Evolutionary conservation across 129 eudicot species (phyloP).

Genomic region (Flaveria brownii): DNA sequence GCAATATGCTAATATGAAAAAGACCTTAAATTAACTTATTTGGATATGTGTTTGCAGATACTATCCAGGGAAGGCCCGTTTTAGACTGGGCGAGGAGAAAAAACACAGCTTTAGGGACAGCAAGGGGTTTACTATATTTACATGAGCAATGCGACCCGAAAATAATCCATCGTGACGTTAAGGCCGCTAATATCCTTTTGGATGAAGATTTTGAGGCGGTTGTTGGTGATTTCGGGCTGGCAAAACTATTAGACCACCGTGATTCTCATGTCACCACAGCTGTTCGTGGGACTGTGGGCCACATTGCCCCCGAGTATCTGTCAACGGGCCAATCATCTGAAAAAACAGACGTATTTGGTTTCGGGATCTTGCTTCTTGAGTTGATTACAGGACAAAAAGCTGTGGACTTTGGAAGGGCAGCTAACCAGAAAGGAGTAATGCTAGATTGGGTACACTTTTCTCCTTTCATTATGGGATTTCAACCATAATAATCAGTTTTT

Average conservation of each 20-base stretch:
- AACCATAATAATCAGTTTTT: neutral
- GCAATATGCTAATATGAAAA: neutral
- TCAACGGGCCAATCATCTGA: slow-evolving; percentile 95
- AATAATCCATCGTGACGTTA: slow-evolving; percentile 93
- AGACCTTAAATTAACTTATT: neutral
- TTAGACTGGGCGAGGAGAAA: slow-evolving; percentile 87
- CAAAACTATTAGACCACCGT: slow-evolving; percentile 83
- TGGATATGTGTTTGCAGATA: slow-evolving; percentile 49
- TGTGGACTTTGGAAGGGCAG: slow-evolving; percentile 76
- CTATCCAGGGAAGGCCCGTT: slow-evolving; percentile 69
- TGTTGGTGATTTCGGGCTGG: slow-evolving; percentile 95
- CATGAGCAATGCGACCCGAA: slow-evolving; percentile 95
- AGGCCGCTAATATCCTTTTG: slow-evolving; percentile 91
- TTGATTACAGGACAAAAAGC: slow-evolving; percentile 89
- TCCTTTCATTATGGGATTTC: neutral
- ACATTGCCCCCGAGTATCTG: slow-evolving; percentile 91
- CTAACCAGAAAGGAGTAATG: slow-evolving; percentile 81
- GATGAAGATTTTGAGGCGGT: slow-evolving; percentile 97
- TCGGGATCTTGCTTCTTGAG: slow-evolving; percentile 87
- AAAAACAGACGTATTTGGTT: slow-evolving; percentile 94
- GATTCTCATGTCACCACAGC: slow-evolving; percentile 97
- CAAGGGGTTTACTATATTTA: slow-evolving; percentile 81
- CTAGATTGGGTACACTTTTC: slow-evolving; percentile 72
- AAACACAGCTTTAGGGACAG: slow-evolving; percentile 86
- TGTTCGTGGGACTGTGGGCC: slow-evolving; percentile 96